phyloP scores from a whole-genome alignment of 1,284 basidiomycete genomes.

The Clitocybe nebularis region DNA sequence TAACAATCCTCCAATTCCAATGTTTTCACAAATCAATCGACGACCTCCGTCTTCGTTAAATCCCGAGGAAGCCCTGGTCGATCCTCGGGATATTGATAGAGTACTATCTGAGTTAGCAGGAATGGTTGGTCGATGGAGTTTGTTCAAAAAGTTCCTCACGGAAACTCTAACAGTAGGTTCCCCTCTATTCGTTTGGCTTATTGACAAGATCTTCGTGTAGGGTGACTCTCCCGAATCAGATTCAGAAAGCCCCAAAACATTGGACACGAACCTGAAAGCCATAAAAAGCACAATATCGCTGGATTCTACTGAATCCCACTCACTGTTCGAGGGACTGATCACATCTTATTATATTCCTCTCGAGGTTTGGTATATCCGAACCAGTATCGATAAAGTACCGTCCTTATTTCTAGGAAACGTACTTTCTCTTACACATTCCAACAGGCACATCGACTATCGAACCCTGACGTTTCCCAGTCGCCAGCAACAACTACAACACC shows the following conservation, averaged over 20 bases:
- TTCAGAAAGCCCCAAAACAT: slow-evolving; percentile 1
- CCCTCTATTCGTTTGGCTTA: not conserved
- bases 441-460: slow-evolving; percentile 70
- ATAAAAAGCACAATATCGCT: slow-evolving; percentile 21
- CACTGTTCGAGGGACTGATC: slow-evolving; percentile 68
- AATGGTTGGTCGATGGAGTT: slow-evolving; percentile 88
- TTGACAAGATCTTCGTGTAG: slow-evolving; percentile 8
- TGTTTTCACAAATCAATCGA: slow-evolving; percentile 34
- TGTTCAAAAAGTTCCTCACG: slow-evolving; percentile 86
- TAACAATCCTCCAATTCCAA: slow-evolving; percentile 36
- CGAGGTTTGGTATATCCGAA: slow-evolving; percentile 91
- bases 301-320: slow-evolving; percentile 54
- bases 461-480: slow-evolving; percentile 61
- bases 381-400: slow-evolving; percentile 79
- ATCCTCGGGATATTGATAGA: slow-evolving; percentile 89
- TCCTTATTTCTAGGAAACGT: slow-evolving; percentile 3
- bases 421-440: slow-evolving; percentile 8
- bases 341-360: slow-evolving; percentile 81
- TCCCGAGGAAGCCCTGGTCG: slow-evolving; percentile 66
- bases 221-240: slow-evolving; percentile 12
- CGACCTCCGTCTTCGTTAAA: slow-evolving; percentile 29
- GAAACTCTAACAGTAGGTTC: slow-evolving; percentile 59
- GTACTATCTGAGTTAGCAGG: slow-evolving; percentile 82
- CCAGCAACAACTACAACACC: slow-evolving; percentile 71
- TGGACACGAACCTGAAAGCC: slow-evolving; percentile 9